Evolutionary conservation across 495 filamentous ascomycete species (phyloP).

Genomic region (Rhizodiscina lignyota): DNA sequence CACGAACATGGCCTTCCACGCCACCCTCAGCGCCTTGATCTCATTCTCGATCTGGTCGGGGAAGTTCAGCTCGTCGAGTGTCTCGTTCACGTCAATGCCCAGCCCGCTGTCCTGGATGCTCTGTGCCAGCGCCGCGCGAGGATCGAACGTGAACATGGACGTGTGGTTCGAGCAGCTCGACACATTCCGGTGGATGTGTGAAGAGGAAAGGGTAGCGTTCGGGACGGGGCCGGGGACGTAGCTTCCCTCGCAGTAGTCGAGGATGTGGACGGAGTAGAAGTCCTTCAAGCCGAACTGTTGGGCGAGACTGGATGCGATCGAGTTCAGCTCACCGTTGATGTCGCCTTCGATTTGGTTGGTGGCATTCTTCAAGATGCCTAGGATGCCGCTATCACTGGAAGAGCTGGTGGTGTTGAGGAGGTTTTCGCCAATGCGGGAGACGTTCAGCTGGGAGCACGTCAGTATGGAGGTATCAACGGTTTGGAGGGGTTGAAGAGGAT

Average conservation of each 20-base stretch:
- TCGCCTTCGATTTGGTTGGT: constrained; percentile 17
- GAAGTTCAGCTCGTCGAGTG: constrained; percentile 40
- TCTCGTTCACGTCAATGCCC: constrained; percentile 35
- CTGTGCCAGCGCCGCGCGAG: constrained; percentile 38
- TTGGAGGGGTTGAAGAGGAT: background rate
- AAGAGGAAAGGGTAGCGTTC: constrained; percentile 24
- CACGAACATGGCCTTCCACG: constrained; percentile 36
- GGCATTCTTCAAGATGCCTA: constrained; percentile 6
- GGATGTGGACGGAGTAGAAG: constrained; percentile 59
- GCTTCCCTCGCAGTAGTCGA: constrained; percentile 51
- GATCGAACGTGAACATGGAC: constrained; percentile 40
- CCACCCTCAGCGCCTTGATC: constrained; percentile 30
- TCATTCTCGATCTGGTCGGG: constrained; percentile 43
- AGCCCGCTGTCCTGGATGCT: constrained; percentile 24
- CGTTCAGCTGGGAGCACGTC: constrained; percentile 35
- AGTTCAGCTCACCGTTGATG: constrained; percentile 22
- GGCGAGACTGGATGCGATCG: constrained; percentile 29
- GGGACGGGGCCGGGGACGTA: constrained; percentile 31
- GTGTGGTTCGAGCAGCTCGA: constrained; percentile 44
- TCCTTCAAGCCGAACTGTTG: constrained; percentile 40
- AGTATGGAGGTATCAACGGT: constrained; percentile 2
- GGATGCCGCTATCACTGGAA: constrained; percentile 1
- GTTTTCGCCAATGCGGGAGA: constrained; percentile 39
- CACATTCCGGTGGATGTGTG: constrained; percentile 30
- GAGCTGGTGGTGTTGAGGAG: constrained; percentile 19